Conservation (phyloP, 1,139 yeast genomes). For the Protomyces arabidopsidicola region DNA sequence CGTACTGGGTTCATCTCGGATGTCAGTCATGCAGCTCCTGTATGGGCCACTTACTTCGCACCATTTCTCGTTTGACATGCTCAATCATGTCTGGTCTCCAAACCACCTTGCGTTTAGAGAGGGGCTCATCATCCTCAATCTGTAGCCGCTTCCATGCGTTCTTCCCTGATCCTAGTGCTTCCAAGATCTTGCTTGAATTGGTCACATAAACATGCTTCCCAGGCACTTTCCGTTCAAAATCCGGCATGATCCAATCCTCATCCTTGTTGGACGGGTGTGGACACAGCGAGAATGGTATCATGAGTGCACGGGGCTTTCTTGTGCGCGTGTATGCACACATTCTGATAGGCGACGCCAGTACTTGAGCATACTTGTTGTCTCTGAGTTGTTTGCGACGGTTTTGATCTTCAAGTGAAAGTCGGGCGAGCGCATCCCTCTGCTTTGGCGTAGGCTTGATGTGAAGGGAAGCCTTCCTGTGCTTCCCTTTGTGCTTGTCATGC, state of each 20-base stretch:
- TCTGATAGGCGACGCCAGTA: constrained; percentile 12
- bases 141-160: constrained; percentile 16
- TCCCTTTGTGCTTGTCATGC: not conserved
- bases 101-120: not conserved
- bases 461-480: not conserved
- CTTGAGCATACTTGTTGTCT: not conserved
- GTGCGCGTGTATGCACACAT: constrained; percentile 8
- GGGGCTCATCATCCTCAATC: not conserved
- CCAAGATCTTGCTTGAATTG: constrained; percentile 1
- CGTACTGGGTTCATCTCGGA: not conserved
- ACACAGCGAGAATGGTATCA: constrained; percentile 2
- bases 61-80: constrained; percentile 11
- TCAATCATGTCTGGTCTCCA: constrained; percentile 19
- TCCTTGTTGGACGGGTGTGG: constrained; percentile 3
- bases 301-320: constrained; percentile 2
- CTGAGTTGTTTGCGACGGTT: not conserved
- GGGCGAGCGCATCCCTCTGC: not conserved
- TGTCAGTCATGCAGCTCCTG: not conserved
- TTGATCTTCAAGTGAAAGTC: not conserved
- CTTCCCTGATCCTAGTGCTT: not conserved
- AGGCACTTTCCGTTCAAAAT: not conserved
- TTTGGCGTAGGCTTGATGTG: not conserved
- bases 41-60: not conserved
- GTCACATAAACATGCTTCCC: not conserved
- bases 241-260: constrained; percentile 23